phyloP scores from a whole-genome alignment of 2,329 filamentous ascomycete species.

The Neofusicoccum parvum region DNA sequence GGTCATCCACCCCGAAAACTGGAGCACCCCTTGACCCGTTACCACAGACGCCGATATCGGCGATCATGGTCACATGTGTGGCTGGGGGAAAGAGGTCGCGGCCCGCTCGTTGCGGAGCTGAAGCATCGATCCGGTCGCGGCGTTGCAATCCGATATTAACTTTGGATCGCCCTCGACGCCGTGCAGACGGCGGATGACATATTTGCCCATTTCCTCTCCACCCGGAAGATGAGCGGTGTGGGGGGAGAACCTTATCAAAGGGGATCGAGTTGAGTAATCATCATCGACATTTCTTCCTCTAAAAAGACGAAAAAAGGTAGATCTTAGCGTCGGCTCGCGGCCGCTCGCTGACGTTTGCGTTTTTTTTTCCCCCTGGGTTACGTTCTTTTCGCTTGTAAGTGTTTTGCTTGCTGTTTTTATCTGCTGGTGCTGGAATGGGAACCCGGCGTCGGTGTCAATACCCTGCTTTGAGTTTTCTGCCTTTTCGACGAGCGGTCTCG shows the following conservation, averaged over 20 bases:
- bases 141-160: not conserved
- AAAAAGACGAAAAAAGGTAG: not conserved
- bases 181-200: not conserved
- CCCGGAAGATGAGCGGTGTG: not conserved
- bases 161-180: not conserved
- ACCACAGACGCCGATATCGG: constrained; percentile 8
- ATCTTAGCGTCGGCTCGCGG: not conserved
- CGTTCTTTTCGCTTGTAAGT: not conserved
- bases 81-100: not conserved
- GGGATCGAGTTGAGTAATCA: not conserved
- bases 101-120: not conserved
- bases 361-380: not conserved
- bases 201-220: not conserved
- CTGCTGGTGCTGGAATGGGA: constrained; percentile 3
- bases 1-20: not conserved
- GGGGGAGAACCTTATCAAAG: not conserved
- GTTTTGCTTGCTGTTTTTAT: not conserved
- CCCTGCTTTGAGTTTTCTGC: constrained; percentile 3
- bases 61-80: not conserved
- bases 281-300: not conserved
- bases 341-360: not conserved
- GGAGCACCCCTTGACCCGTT: constrained; percentile 11
- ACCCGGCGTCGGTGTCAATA: constrained; percentile 16
- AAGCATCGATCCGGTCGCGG: not conserved
- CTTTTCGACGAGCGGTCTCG: not conserved